A percentile compares a stretch with the other conserved stretches of the same genome.
Conservation (phyloP, 2,329 filamentous ascomycete genomes). For the Pseudodiploospora longispora region DNA sequence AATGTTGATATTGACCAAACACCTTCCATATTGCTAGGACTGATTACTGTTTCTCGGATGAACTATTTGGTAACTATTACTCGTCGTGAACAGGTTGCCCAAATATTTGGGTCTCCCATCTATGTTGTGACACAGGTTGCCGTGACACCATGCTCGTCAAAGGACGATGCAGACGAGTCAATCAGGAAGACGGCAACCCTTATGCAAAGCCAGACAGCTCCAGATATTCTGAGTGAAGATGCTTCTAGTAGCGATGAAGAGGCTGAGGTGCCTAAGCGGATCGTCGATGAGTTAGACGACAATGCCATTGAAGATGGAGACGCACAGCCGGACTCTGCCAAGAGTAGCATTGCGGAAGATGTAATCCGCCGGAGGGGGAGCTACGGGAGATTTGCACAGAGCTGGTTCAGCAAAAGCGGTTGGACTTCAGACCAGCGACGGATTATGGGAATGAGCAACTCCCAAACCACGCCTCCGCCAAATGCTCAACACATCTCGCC, state of each 20-base stretch:
- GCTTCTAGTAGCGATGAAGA: slow-evolving; percentile 43
- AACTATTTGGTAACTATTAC: slow-evolving; percentile 85
- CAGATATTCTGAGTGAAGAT: slow-evolving; percentile 33
- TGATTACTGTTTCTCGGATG: slow-evolving; percentile 72
- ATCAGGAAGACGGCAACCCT: slow-evolving; percentile 52
- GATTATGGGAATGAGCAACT: slow-evolving; percentile 57
- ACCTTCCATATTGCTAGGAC: slow-evolving; percentile 43
- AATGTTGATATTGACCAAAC: neutral
- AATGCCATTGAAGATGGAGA: slow-evolving; percentile 38
- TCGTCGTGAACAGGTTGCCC: slow-evolving; percentile 78
- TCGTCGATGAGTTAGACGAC: slow-evolving; percentile 25
- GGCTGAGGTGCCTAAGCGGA: slow-evolving; percentile 24
- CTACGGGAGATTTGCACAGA: slow-evolving; percentile 82
- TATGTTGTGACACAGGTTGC: slow-evolving; percentile 86
- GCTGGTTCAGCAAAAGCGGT: slow-evolving; percentile 82
- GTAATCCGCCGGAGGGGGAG: slow-evolving; percentile 75
- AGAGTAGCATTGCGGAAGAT: slow-evolving; percentile 72
- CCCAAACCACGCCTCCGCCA: slow-evolving; percentile 14
- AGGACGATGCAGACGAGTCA: slow-evolving; percentile 62
- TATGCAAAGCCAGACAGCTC: slow-evolving; percentile 26
- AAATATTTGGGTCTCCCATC: slow-evolving; percentile 71
- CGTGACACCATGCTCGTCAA: slow-evolving; percentile 78
- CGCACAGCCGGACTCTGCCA: slow-evolving; percentile 24
- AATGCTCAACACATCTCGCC: slow-evolving; percentile 12
- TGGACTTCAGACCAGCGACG: slow-evolving; percentile 68